Base-by-base conservation (phyloP, 2,329 filamentous ascomycete genomes). In the Magnaporthiopsis incrustans region DNA sequence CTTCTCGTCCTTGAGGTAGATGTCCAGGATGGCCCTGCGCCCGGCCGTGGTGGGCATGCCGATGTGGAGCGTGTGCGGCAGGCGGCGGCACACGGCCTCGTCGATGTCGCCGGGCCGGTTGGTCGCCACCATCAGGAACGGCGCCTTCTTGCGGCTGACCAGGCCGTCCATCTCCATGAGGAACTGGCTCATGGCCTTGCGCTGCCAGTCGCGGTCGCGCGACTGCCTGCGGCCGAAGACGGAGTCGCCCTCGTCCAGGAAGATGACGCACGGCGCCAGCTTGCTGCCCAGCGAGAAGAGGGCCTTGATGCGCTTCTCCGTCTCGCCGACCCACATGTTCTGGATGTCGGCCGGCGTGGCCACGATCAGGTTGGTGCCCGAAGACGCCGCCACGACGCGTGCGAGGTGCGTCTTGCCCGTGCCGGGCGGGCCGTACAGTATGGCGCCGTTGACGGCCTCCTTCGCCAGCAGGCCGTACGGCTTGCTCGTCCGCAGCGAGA, bases 401-500 rank as follows among this genome's bases (percentile, higher is more conserved):
- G 94, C 94, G 56, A 98, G 80, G 94, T 98, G 98, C 0, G 94
- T 98, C 76, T 98, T 98, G 63, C 94, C 94, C 0, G 94, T 98
- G 30, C 94, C 94, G 0, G 94, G 94, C 2, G 94, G 94, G 0
- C 94, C 94, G 72, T 97, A 98, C 1, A 98, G 81, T 1, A 98
- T 81, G 91, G 98, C 97, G 6, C 94, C 94, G 12, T 62, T 62
- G n/a, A 62, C 38, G 27, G 35, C 50, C 59, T 53, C 38, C 27
- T 62, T 62, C 8, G 60, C 60, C 15, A 62, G 60, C 7, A 62
- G 27, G 6, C 60, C 60, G 12, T 62, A 56, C 1, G 60, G 26
- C 15, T 62, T 62, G 44, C 38, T 32, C 1, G 32, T 27, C 8
- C 60, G 38, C 22, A 62, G 60, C 3, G 50, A 44, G 15, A 62